Percentiles rank a stretch among this genome's conserved stretches.
Conservation (phyloP, 306 rosid species). For the Macrotyloma uniflorum region DNA sequence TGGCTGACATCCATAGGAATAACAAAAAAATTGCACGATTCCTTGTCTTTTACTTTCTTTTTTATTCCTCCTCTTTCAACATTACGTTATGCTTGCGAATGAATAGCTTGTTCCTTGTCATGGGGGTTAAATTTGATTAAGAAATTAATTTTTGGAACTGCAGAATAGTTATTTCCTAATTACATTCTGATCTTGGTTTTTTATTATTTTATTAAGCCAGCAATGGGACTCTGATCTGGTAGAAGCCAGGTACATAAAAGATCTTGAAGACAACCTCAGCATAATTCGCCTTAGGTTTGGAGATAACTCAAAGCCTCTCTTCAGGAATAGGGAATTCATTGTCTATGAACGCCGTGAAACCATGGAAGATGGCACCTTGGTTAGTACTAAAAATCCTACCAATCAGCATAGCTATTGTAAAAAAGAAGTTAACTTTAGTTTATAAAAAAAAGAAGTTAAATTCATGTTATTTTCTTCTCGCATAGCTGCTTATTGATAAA, state of each 20-base stretch:
- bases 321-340: conserved; percentile 80
- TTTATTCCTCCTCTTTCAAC: not conserved
- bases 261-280: conserved; percentile 74
- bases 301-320: conserved; percentile 80
- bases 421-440: no score
- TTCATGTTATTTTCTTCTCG: no score
- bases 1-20: conserved; percentile 30
- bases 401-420: no score
- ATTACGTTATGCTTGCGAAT: not conserved
- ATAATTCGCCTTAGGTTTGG: conserved; percentile 82
- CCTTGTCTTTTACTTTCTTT: conserved; percentile 29
- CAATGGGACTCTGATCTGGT: conserved; percentile 95
- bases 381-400: conserved; percentile 32
- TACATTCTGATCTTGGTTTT: not conserved
- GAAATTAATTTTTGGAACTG: not conserved
- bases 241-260: conserved; percentile 81
- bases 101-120: not conserved
- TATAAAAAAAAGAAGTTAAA: no score
- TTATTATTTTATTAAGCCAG: conserved; percentile 46
- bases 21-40: conserved; percentile 5
- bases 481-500: no score
- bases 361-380: conserved; percentile 93
- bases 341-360: conserved; percentile 89
- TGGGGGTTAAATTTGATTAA: not conserved
- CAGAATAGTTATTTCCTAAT: not conserved